Evolutionary conservation across 1,139 yeast genomes (phyloP).

Genomic region (Spathaspora sp.): DNA sequence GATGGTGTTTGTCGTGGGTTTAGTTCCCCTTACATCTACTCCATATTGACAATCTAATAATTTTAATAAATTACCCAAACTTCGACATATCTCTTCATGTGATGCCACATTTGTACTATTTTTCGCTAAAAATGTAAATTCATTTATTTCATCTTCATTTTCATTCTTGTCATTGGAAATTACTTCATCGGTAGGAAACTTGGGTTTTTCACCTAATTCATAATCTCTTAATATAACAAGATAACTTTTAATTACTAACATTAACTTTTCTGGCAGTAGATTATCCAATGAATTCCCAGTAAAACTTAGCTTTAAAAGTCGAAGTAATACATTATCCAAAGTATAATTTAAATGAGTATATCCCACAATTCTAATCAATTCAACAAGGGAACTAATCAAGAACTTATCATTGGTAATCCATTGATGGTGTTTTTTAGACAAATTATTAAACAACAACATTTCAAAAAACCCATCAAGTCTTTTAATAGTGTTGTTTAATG

Average conservation of each 20-base stretch:
- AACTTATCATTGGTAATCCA: constrained; percentile 66
- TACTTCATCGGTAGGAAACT: constrained; percentile 69
- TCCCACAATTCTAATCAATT: constrained; percentile 73
- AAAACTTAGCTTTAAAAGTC: constrained; percentile 54
- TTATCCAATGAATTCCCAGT: constrained; percentile 60
- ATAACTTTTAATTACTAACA: constrained; percentile 71
- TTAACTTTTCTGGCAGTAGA: constrained; percentile 66
- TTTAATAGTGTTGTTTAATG: constrained; percentile 81
- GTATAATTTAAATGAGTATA: constrained; percentile 76
- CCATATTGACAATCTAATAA: constrained; percentile 67
- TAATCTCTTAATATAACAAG: constrained; percentile 64
- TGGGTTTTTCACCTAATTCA: constrained; percentile 59
- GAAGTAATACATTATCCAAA: constrained; percentile 73
- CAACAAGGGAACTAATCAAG: constrained; percentile 65
- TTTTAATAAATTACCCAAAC: constrained; percentile 56
- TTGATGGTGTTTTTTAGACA: constrained; percentile 58
- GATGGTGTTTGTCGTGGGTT: neutral
- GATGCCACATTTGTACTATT: constrained; percentile 49
- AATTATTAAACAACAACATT: constrained; percentile 49
- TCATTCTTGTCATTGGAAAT: constrained; percentile 21
- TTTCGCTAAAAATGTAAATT: constrained; percentile 39
- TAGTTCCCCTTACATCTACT: constrained; percentile 26
- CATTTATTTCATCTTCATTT: constrained; percentile 15
- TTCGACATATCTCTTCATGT: constrained; percentile 76
- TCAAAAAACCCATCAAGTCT: constrained; percentile 50